These are phyloP conservation scores for Pelargonium cotyledonis DNA, from an alignment of 441 rosid genomes.

Conservation along the genomic window DNA sequence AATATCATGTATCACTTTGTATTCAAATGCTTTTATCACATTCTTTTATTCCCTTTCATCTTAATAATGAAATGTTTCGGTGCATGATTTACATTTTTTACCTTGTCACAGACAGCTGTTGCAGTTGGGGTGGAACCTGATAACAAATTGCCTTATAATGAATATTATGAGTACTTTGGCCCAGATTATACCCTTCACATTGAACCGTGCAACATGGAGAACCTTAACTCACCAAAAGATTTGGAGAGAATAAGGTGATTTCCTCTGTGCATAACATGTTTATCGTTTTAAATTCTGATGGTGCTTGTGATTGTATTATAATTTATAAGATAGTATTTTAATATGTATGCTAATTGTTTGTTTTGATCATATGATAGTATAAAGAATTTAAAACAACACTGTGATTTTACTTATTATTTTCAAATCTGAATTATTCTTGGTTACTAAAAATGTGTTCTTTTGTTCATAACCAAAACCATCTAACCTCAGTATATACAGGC, in stretches of 20 bases:
- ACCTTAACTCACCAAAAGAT: conserved; percentile 64
- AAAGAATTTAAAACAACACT: not conserved
- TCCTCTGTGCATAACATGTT: not conserved
- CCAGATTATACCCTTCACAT: conserved; percentile 91
- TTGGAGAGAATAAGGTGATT: conserved; percentile 76
- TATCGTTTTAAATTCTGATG: not conserved
- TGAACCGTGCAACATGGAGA: conserved; percentile 69
- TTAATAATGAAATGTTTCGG: conserved; percentile 16
- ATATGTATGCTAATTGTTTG: not conserved
- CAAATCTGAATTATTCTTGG: not conserved
- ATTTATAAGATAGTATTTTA: not conserved
- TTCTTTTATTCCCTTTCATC: not conserved
- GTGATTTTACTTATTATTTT: too few species aligned
- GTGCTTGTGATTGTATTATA: not conserved
- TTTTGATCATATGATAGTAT: not conserved
- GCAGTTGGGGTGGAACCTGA: conserved; percentile 96
- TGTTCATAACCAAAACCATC: too few species aligned
- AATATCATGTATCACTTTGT: not conserved
- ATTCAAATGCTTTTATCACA: not conserved
- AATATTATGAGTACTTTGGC: conserved; percentile 88
- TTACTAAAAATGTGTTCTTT: not conserved
- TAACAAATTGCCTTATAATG: conserved; percentile 79
- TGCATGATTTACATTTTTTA: conserved; percentile 20
- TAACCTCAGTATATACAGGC: too few species aligned
- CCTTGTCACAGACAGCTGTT: conserved; percentile 71